A percentile compares a stretch with the other conserved stretches of the same genome.
These are phyloP conservation scores for Paspalum vaginatum DNA, from an alignment of 176 grass and related monocot genomes.

Conservation along the genomic window DNA sequence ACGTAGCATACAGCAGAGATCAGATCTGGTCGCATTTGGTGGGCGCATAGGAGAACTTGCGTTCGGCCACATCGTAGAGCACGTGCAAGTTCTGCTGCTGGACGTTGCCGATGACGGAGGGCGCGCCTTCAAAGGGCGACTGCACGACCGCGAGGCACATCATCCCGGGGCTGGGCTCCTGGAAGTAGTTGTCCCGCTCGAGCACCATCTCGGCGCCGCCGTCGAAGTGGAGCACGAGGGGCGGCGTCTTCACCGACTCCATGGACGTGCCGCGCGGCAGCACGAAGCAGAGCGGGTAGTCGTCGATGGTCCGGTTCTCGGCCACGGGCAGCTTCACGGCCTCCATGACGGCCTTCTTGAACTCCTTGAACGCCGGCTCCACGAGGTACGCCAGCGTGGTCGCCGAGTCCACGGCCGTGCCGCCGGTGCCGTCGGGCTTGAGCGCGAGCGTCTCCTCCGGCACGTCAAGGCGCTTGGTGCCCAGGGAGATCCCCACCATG, in stretches of 20 bases:
- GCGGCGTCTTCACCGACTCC: slow-evolving; percentile 35
- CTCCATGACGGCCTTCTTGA: slow-evolving; percentile 34
- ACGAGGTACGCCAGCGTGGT: slow-evolving; percentile 45
- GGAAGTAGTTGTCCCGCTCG: slow-evolving; percentile 56
- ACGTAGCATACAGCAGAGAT: neutral
- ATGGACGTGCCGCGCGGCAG: slow-evolving; percentile 1
- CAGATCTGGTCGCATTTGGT: slow-evolving; percentile 44
- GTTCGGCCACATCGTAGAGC: slow-evolving; percentile 39
- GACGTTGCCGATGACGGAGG: slow-evolving; percentile 58
- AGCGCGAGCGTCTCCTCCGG: neutral
- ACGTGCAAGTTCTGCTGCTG: slow-evolving; percentile 74
- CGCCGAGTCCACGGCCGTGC: slow-evolving; percentile 54
- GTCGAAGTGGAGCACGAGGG: slow-evolving; percentile 65
- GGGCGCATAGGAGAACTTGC: slow-evolving; percentile 51
- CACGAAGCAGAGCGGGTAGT: slow-evolving; percentile 57
- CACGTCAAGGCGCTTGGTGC: slow-evolving; percentile 25
- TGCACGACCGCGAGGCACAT: slow-evolving; percentile 51
- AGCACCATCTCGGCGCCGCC: slow-evolving; percentile 49
- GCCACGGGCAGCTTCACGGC: neutral
- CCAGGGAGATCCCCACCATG: slow-evolving; percentile 18
- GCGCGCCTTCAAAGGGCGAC: neutral
- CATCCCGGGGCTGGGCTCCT: slow-evolving; percentile 37
- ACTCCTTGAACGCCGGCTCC: slow-evolving; percentile 40
- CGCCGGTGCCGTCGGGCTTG: slow-evolving; percentile 47
- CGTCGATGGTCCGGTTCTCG: slow-evolving; percentile 6